phyloP scores from a whole-genome alignment of 768 basidiomycete genomes.

The Suillus subluteus region DNA sequence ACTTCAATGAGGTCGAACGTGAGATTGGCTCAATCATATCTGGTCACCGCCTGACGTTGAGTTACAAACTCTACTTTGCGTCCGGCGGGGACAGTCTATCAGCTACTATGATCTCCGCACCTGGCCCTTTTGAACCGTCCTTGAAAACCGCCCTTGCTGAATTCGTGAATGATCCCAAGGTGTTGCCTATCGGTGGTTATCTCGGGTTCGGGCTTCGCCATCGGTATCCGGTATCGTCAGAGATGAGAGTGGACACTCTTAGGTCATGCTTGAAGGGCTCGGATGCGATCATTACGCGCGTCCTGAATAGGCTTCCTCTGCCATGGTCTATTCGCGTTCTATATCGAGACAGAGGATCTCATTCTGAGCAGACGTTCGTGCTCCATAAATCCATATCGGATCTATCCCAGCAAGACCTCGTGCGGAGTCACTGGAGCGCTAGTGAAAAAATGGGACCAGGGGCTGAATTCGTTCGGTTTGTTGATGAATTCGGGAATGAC shows the following conservation, averaged over 20 bases:
- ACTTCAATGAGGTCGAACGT: slow-evolving; percentile 50
- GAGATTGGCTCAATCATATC: slow-evolving; percentile 45
- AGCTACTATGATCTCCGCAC: slow-evolving; percentile 1
- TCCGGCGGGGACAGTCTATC: background rate
- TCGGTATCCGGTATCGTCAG: slow-evolving; percentile 34
- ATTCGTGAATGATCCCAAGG: slow-evolving; percentile 29
- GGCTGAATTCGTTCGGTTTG: slow-evolving; percentile 1
- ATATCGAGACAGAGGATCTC: slow-evolving; percentile 16
- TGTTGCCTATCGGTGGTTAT: slow-evolving; percentile 37
- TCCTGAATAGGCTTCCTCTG: slow-evolving; percentile 23
- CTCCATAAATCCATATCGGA: slow-evolving; percentile 1
- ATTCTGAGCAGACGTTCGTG: slow-evolving; percentile 4
- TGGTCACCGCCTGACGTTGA: slow-evolving; percentile 48
- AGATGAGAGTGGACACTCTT: slow-evolving; percentile 20
- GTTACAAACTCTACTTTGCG: slow-evolving; percentile 43
- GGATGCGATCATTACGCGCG: slow-evolving; percentile 29
- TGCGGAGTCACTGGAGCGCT: slow-evolving; percentile 7
- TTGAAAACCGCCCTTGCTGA: slow-evolving; percentile 26
- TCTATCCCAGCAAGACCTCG: background rate
- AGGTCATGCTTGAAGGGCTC: slow-evolving; percentile 32
- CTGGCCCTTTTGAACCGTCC: slow-evolving; percentile 9
- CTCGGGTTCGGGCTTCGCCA: slow-evolving; percentile 41
- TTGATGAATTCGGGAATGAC: slow-evolving; percentile 6
- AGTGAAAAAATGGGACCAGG: slow-evolving; percentile 4
- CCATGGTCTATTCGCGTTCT: slow-evolving; percentile 24